Evolutionary conservation across 2,329 filamentous ascomycete species (phyloP), one percentile per base, ranked within the genome.

Genomic region (Clarireedia paspali): DNA sequence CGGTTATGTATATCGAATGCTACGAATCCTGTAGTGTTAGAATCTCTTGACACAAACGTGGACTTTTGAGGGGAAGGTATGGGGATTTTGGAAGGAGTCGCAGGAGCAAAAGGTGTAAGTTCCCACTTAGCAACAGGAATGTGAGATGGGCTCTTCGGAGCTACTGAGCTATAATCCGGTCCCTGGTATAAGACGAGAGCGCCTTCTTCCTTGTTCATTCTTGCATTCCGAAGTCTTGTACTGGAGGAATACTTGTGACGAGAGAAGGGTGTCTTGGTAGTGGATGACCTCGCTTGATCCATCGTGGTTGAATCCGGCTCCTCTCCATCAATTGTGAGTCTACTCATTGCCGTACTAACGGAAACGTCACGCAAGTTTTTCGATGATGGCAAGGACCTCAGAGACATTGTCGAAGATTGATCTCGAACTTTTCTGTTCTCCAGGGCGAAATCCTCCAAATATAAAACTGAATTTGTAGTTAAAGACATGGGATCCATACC

Each of bases 1-100:
- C 86, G 83, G 59, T 82, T 82, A 64, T 91, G 85, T 62, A 91
- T 83, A 69, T 96, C 90, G 80, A 87, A 92, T 66, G 81, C 87
- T 89, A 80, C 61, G 72, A 76, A 81, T 36, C 69, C 71, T 64
- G 75, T 78, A 62, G 80, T 73, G 78, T 89, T 86, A 84, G 91
- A 89, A 77, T 85, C 74, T 74, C 84, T 87, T 62, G 80, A 85
- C 66, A 92, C 76, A 75, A 79, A 91, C 1, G 69, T 65, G 14
- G 69, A 70, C 62, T 80, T 78, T 48, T 68, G 67, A 62, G 70
- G 60, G 57, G 68, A 66, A 57, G 65, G 62, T 58, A 62, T 68
- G 38, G 62, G 72, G 58, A 75, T 75, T 66, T 74, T 77, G 62
- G 63, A 64, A 42, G 75, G 71, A 61, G 74, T 63, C 12, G 57